A percentile compares a stretch with the other conserved stretches of the same genome.
These are phyloP conservation scores for Fusarium nematophilum DNA, from an alignment of 2,329 filamentous ascomycete species.

Conservation along the genomic window DNA sequence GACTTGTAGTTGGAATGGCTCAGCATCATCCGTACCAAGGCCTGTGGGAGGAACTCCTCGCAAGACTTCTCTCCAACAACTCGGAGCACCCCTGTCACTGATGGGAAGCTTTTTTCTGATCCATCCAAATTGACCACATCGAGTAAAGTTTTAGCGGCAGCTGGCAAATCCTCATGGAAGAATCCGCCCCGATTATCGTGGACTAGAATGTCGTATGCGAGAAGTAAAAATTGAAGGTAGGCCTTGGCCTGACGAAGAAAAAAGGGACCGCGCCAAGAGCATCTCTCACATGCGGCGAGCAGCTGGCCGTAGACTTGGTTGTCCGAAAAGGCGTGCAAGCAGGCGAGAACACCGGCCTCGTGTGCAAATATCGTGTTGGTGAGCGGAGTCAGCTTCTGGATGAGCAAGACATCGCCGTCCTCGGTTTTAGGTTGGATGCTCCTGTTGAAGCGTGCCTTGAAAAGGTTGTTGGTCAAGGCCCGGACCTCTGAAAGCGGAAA, in stretches of 20 bases:
- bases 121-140: conserved; percentile 8
- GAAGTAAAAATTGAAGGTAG: conserved; percentile 22
- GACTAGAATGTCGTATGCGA: conserved; percentile 5
- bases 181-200: neutral
- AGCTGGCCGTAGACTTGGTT: conserved; percentile 9
- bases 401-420: conserved; percentile 15
- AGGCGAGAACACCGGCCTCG: conserved; percentile 20
- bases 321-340: conserved; percentile 16
- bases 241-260: conserved; percentile 13
- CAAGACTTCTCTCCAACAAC: conserved; percentile 10
- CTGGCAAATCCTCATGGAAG: neutral
- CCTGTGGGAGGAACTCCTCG: conserved; percentile 13
- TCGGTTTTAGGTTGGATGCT: conserved; percentile 8
- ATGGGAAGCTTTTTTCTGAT: neutral
- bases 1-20: conserved; percentile 7
- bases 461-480: conserved; percentile 8
- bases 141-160: conserved; percentile 8
- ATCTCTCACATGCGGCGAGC: conserved; percentile 1
- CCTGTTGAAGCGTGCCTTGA: conserved; percentile 9
- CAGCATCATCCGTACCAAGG: conserved; percentile 12
- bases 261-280: neutral
- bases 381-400: conserved; percentile 5
- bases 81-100: conserved; percentile 5
- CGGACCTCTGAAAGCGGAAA: conserved; percentile 20
- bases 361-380: conserved; percentile 9